Percentiles rank a stretch among this genome's conserved stretches.
These are phyloP conservation scores for Puccinia hordei DNA, from an alignment of 1,284 basidiomycete species.

Conservation along the genomic window DNA sequence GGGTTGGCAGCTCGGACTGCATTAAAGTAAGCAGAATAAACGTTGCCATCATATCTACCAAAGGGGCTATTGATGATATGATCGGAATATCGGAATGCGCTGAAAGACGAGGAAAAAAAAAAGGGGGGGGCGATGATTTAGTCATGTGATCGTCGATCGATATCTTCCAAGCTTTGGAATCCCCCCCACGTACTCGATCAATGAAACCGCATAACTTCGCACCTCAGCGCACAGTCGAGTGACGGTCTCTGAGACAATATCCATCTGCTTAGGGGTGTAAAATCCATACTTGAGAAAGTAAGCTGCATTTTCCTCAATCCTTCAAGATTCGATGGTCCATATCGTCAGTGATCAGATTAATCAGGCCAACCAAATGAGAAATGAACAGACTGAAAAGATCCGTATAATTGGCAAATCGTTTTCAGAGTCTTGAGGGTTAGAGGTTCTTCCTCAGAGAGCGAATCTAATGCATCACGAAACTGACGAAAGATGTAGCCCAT, in stretches of 20 bases:
- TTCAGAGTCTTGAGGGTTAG: constrained; percentile 19
- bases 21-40: constrained; percentile 63
- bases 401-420: constrained; percentile 45
- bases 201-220: constrained; percentile 60
- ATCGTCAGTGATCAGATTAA: background rate
- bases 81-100: constrained; percentile 65
- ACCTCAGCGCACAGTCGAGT: constrained; percentile 63
- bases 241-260: constrained; percentile 61
- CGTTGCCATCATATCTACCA: constrained; percentile 63
- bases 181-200: constrained; percentile 21
- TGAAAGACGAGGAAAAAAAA: constrained; percentile 62
- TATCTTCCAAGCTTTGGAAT: background rate
- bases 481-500: constrained; percentile 59
- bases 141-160: background rate
- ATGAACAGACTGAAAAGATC: constrained; percentile 36
- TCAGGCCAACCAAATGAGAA: background rate
- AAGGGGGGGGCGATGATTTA: background rate
- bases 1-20: constrained; percentile 60
- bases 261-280: constrained; percentile 61
- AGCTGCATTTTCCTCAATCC: constrained; percentile 48
- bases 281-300: constrained; percentile 55
- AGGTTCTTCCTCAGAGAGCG: constrained; percentile 52
- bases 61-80: constrained; percentile 67
- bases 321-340: background rate
- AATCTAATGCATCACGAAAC: constrained; percentile 58